Conservation (phyloP, 345 rosid species). For the Eutrema japonicum region DNA sequence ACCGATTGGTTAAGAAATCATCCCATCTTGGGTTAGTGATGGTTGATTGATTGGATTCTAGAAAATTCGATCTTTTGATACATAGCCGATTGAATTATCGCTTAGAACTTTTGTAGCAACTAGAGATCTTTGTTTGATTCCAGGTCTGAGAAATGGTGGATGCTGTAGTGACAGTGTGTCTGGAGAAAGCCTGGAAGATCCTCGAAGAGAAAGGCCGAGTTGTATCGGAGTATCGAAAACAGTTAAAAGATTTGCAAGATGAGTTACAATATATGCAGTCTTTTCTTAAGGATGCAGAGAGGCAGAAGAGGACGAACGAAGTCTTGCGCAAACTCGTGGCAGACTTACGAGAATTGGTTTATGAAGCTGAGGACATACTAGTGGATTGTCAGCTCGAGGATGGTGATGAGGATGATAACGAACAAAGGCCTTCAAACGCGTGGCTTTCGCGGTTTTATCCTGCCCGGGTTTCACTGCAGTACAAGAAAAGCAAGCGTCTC, state of each 20-base stretch:
- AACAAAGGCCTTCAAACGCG: conserved; percentile 35
- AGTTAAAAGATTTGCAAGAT: conserved; percentile 20
- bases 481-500: conserved; percentile 46
- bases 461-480: conserved; percentile 34
- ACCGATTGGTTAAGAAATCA: conserved; percentile 14
- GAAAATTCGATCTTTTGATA: neutral
- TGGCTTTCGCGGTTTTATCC: conserved; percentile 38
- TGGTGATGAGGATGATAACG: conserved; percentile 18
- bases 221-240: conserved; percentile 35
- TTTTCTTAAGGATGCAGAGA: conserved; percentile 46
- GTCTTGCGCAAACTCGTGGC: conserved; percentile 27
- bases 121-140: conserved; percentile 6
- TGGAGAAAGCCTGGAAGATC: conserved; percentile 34
- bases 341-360: conserved; percentile 38
- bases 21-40: conserved; percentile 16
- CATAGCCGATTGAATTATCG: neutral
- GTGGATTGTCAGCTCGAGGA: conserved; percentile 38
- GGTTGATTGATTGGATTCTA: conserved; percentile 8
- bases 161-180: conserved; percentile 44
- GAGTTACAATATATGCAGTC: conserved; percentile 43
- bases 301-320: conserved; percentile 32
- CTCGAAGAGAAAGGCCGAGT: conserved; percentile 41
- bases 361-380: conserved; percentile 47
- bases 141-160: conserved; percentile 40
- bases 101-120: neutral